Base-by-base conservation (phyloP, 345 rosid genomes). In the Brassica rapa region DNA sequence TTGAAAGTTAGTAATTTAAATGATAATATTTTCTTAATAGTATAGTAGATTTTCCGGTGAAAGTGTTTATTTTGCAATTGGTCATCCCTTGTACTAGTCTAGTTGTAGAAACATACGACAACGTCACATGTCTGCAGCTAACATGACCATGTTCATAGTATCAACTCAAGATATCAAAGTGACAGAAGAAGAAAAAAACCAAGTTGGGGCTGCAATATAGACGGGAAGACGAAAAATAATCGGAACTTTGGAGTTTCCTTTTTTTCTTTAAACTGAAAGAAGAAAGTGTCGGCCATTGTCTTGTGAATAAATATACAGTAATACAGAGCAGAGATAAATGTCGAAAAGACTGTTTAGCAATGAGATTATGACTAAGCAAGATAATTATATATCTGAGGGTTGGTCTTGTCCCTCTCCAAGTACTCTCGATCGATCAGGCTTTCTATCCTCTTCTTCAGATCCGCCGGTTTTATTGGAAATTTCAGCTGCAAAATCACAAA, bases 321-420 rank as follows among this genome's bases (percentile, higher is more conserved):
- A 49, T n/a, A 49, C 1, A 46, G 0, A 73, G 67, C 73, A 8
- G 74, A 73, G 62, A 33, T 60, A 6, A 33, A 64, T 63, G 59
- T 37, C 68, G 56, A 64, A 64, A 69, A 69, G 35, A 43, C 23
- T 2, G 78, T 27, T 61, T n/a, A 60, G 49, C 30, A 21, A 4
- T 15, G 43, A 72, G 21, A 72, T 16, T 25, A 25, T 25, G 15
- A 11, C 83, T 80, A 80, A 70, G 98, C 99, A 75, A 95, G 84
- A 88, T 95, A 95, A 81, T 93, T 95, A 88, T 95, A 95, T 79
- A 95, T 87, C 78, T 93, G 99, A 29, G 97, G 97, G 83, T 95
- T 95, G 89, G 72, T 95, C 89, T 91, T 93, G 89, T 95, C 99
- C 76, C 99, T 85, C 89, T 95, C 99, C 82, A 95, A 84, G 88